These are phyloP conservation scores for Yamagishiella unicocca DNA, from an alignment of 139 green algal genomes.

Conservation along the genomic window DNA sequence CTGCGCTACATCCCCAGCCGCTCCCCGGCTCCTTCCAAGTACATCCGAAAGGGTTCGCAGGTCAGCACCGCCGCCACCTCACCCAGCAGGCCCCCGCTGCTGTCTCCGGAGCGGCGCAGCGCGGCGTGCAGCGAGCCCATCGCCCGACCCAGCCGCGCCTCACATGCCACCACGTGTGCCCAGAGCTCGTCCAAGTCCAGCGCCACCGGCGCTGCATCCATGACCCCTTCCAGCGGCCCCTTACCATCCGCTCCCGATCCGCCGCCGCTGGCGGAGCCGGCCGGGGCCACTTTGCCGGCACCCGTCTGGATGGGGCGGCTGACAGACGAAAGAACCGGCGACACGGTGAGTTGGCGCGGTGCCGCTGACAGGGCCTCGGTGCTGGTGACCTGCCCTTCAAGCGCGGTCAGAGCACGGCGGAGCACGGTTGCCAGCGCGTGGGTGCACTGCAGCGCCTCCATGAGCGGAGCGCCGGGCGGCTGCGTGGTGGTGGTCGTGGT, in stretches of 20 bases:
- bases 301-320: background rate
- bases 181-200: slow-evolving; percentile 22
- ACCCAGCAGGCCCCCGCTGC: background rate
- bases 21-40: background rate
- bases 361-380: background rate
- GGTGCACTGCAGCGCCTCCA: background rate
- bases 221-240: background rate
- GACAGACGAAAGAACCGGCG: background rate
- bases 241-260: background rate
- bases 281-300: background rate
- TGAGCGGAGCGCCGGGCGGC: background rate
- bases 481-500: background rate
- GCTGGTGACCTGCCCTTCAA: background rate
- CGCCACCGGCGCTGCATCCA: slow-evolving; percentile 3
- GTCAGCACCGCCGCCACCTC: slow-evolving; percentile 37
- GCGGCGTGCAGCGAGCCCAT: background rate
- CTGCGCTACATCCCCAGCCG: too few species aligned
- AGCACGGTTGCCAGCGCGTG: background rate
- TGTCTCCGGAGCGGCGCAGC: background rate
- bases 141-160: slow-evolving; percentile 10
- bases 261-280: too few species aligned
- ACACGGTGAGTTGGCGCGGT: slow-evolving; percentile 4
- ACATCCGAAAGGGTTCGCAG: background rate
- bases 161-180: slow-evolving; percentile 6
- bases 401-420: background rate